A percentile compares a stretch with the other conserved stretches of the same genome.
These are phyloP conservation scores for Trichaptum fuscoviolaceum DNA, from an alignment of 768 basidiomycete genomes.

Conservation along the genomic window DNA sequence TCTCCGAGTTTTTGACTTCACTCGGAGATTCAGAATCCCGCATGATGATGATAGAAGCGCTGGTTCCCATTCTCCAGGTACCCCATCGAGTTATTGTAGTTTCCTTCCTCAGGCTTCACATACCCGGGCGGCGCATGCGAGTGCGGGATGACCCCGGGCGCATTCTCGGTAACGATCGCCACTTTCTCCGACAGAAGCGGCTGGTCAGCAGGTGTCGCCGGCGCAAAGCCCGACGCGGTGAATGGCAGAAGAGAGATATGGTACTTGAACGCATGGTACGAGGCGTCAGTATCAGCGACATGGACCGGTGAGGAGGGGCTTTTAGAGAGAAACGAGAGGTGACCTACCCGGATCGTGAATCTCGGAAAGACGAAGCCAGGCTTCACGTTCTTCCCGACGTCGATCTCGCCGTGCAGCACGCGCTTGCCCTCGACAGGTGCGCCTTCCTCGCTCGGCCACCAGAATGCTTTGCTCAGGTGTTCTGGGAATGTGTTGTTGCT, in stretches of 20 bases:
- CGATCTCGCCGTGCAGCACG: slow-evolving; percentile 45
- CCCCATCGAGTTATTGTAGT: slow-evolving; percentile 49
- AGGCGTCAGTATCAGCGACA: slow-evolving; percentile 2
- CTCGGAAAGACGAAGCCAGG: slow-evolving; percentile 39
- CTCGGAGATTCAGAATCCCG: background rate
- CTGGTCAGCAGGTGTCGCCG: slow-evolving; percentile 17
- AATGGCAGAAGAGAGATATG: slow-evolving; percentile 38
- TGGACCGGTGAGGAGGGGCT: background rate
- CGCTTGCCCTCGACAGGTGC: slow-evolving; percentile 27
- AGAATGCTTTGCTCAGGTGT: slow-evolving; percentile 37
- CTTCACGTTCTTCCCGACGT: slow-evolving; percentile 39
- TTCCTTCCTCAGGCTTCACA: slow-evolving; percentile 32
- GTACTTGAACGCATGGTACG: slow-evolving; percentile 31
- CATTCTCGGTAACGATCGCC: slow-evolving; percentile 32
- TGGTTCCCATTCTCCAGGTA: slow-evolving; percentile 54
- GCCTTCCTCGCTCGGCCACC: slow-evolving; percentile 41
- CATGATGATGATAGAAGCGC: slow-evolving; percentile 29
- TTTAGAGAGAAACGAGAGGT: slow-evolving; percentile 6
- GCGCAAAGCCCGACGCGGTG: slow-evolving; percentile 37
- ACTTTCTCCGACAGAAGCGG: slow-evolving; percentile 37
- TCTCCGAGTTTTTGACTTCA: background rate
- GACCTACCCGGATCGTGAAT: slow-evolving; percentile 43
- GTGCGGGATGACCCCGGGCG: slow-evolving; percentile 33
- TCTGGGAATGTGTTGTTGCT: slow-evolving; percentile 44
- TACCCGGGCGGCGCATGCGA: slow-evolving; percentile 54